Conservation (phyloP, 2,329 filamentous ascomycete genomes). For the Hawksworthiomyces lignivorus region DNA sequence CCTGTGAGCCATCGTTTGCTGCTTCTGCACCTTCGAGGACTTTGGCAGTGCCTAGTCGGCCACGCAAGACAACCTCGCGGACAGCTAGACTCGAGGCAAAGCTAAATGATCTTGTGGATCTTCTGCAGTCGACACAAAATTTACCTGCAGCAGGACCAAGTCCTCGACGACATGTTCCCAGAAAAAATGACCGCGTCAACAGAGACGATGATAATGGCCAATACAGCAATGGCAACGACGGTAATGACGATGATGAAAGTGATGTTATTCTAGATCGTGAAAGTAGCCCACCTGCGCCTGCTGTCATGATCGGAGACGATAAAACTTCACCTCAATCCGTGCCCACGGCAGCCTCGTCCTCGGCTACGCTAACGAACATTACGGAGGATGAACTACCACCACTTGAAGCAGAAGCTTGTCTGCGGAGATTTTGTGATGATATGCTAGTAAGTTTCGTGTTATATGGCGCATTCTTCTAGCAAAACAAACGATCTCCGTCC, state of each 20-base stretch:
- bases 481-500: constrained; percentile 34
- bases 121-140: constrained; percentile 22
- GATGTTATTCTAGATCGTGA: too few species aligned
- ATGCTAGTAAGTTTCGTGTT: constrained; percentile 22
- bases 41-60: constrained; percentile 23
- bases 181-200: too few species aligned
- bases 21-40: constrained; percentile 28
- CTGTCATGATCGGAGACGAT: too few species aligned
- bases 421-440: constrained; percentile 34
- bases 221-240: too few species aligned
- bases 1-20: constrained; percentile 25
- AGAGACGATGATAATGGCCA: too few species aligned
- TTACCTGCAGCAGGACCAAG: constrained; percentile 24
- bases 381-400: background rate
- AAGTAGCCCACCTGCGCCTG: too few species aligned
- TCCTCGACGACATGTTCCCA: too few species aligned
- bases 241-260: too few species aligned
- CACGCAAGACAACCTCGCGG: constrained; percentile 21
- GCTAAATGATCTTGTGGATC: constrained; percentile 39
- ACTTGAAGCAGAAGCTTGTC: constrained; percentile 17
- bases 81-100: constrained; percentile 43
- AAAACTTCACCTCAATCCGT: too few species aligned
- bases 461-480: background rate
- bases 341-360: constrained; percentile 11
- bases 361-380: too few species aligned